Percentiles rank a stretch among this genome's conserved stretches.
Conservation (phyloP, 768 basidiomycete genomes). For the Lactarius hengduanensis region DNA sequence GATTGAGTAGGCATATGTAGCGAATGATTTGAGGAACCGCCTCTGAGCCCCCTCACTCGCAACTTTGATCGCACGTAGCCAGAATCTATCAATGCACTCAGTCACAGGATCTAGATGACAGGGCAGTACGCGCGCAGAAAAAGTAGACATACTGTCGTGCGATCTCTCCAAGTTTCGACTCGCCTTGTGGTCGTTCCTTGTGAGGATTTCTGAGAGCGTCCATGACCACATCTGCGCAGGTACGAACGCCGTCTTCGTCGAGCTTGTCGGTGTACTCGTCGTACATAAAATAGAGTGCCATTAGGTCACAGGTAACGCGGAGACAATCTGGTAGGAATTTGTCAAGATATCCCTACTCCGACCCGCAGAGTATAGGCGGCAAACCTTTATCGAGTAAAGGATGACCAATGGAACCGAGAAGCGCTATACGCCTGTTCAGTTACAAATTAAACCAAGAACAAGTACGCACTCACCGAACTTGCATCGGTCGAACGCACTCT, state of each 20-base stretch:
- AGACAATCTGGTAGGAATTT: background rate
- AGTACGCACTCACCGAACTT: constrained; percentile 32
- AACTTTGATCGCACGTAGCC: constrained; percentile 16
- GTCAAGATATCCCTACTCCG: background rate
- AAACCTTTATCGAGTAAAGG: constrained; percentile 36
- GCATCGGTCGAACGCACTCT: constrained; percentile 41
- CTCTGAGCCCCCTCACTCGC: constrained; percentile 34
- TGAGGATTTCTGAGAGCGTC: constrained; percentile 41
- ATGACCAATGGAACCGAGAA: constrained; percentile 41
- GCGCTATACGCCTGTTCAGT: constrained; percentile 30
- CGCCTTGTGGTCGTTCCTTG: constrained; percentile 36
- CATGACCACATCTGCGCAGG: constrained; percentile 38
- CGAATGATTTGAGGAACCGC: constrained; percentile 40
- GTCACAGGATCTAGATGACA: background rate
- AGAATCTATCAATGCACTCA: background rate
- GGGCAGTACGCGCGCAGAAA: background rate
- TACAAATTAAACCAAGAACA: background rate
- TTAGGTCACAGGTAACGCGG: constrained; percentile 47
- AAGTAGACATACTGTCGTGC: constrained; percentile 38
- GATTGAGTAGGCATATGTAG: constrained; percentile 39
- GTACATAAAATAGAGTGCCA: constrained; percentile 49
- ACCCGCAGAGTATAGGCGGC: background rate
- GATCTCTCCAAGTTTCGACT: constrained; percentile 42
- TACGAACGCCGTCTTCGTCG: constrained; percentile 33
- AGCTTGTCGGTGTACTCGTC: constrained; percentile 51